Evolutionary conservation across 805 yeast species (phyloP), one percentile per base, ranked within the genome.

Genomic region (Saturnispora galanensis): DNA sequence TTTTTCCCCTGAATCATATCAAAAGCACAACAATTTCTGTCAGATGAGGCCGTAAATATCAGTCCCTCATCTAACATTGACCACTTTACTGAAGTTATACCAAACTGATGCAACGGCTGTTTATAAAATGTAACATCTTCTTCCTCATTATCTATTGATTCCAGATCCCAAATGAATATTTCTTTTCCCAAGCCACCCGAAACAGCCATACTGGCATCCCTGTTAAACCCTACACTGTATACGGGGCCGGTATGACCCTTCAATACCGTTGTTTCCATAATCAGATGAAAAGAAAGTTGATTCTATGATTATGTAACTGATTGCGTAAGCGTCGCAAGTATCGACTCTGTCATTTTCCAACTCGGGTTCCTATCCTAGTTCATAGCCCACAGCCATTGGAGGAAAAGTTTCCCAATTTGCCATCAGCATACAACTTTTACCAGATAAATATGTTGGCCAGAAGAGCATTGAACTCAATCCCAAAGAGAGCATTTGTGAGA

Each of bases 1-100:
- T 81, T 70, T 36, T 56, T 55, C 3, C 85, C 84, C 3, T 80
- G 73, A 15, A 64, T 67, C 0, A 70, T 58, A 56, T 84, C 90
- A 79, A 84, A 81, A 5, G 76, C 53, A 1, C 79, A 77, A 1
- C 81, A 60, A 0, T 83, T 73, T 4, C 67, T 51, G 56, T 83
- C 94, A 0, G 89, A 79, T 21, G 84, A 74, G 1, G 77, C 63
- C 2, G 81, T 65, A 12, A 68, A 70, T 2, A 79, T 13, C 2
- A 58, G 49, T 11, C 64, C 50, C 31, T 73, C 77, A 35, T 73
- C 70, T 5, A 61, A 52, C 3, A 59, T 47, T 1, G 63, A 59
- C 85, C 89, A 84, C 28, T 63, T 57, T 9, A 83, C 52, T 1
- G 79, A 71, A 0, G 86, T 75, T 0, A 84, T 69, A 0, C 87